These are phyloP conservation scores for Amyloporia xantha DNA, from an alignment of 768 basidiomycete genomes.

Conservation along the genomic window DNA sequence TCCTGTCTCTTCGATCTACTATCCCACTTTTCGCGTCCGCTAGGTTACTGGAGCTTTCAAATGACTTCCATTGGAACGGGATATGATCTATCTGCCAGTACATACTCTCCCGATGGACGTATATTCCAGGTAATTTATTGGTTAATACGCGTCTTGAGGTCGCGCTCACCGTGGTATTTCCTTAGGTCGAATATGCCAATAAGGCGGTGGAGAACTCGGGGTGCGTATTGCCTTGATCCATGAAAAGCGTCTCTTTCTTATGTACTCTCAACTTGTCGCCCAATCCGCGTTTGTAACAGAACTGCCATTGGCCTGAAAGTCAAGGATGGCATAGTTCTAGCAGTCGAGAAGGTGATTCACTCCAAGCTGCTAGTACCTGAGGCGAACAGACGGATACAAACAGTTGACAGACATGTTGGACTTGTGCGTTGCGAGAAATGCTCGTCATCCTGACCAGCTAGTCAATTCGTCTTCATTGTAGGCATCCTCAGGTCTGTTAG, in stretches of 20 bases:
- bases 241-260: too few species aligned
- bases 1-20: slow-evolving; percentile 1
- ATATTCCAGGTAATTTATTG: slow-evolving; percentile 78
- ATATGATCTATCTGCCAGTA: slow-evolving; percentile 92
- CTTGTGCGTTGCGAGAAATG: slow-evolving; percentile 45
- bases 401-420: slow-evolving; percentile 90
- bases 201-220: slow-evolving; percentile 99
- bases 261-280: not conserved
- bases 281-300: too few species aligned
- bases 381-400: slow-evolving; percentile 89
- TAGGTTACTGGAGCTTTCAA: slow-evolving; percentile 1
- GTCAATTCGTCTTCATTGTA: slow-evolving; percentile 24
- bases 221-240: slow-evolving; percentile 46
- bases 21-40: not conserved
- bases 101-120: slow-evolving; percentile 94
- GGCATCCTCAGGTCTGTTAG: slow-evolving; percentile 91
- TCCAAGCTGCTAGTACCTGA: slow-evolving; percentile 93
- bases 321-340: slow-evolving; percentile 90
- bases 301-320: slow-evolving; percentile 95
- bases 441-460: not conserved
- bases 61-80: slow-evolving; percentile 99
- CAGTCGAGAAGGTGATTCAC: slow-evolving; percentile 96
- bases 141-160: slow-evolving; percentile 7
- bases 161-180: not conserved
- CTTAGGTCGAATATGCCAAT: slow-evolving; percentile 92